A percentile compares a stretch with the other conserved stretches of the same genome.
Conservation (phyloP, 179 eudicot species). For the Gypsophila paniculata region DNA sequence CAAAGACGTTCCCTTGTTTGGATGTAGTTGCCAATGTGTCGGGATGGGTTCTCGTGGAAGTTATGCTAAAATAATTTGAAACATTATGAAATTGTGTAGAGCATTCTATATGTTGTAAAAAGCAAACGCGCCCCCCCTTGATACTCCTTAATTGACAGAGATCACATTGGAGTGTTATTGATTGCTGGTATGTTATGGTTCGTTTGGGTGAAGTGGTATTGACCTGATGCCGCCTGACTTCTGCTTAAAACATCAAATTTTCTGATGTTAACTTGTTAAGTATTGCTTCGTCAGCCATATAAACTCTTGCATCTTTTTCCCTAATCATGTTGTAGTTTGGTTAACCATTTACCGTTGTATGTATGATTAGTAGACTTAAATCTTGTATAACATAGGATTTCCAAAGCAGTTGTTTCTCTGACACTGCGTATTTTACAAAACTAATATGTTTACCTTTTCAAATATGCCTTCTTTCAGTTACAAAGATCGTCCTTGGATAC, state of each 20-base stretch:
- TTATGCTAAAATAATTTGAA: too few species aligned
- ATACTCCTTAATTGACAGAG: neutral
- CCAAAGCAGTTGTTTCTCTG: neutral
- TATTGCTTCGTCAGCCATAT: constrained; percentile 7
- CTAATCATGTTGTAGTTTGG: neutral
- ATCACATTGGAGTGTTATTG: neutral
- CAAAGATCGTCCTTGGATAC: constrained; percentile 77
- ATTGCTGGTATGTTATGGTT: too few species aligned
- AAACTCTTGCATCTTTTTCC: neutral
- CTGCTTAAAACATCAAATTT: neutral
- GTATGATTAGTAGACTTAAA: neutral
- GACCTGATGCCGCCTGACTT: neutral
- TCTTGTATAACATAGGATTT: neutral
- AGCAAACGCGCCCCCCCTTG: neutral
- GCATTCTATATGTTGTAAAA: too few species aligned
- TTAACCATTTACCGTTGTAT: neutral
- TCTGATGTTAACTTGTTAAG: neutral
- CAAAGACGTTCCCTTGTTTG: too few species aligned
- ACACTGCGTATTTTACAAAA: neutral
- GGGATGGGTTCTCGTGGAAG: too few species aligned
- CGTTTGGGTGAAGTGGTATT: neutral
- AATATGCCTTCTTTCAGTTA: constrained; percentile 35
- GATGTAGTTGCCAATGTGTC: too few species aligned
- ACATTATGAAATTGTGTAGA: too few species aligned
- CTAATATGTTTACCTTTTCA: neutral